Evolutionary conservation across 768 basidiomycete species (phyloP).

Genomic region (Lactarius sp.): DNA sequence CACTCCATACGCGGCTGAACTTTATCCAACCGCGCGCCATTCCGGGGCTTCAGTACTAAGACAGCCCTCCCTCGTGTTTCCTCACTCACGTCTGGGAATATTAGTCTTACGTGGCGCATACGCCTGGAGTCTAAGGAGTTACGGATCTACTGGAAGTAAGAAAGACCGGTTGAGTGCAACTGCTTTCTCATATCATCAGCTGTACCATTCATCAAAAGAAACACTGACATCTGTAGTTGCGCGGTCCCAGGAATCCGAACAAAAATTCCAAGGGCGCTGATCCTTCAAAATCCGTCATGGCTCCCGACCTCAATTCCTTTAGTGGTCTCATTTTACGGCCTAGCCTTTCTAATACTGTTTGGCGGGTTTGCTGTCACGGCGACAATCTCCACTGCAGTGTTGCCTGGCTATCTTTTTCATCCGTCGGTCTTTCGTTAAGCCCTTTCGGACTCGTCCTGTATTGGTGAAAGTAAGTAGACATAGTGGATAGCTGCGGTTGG

Average conservation of each 20-base stretch:
- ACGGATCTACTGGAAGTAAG: background rate
- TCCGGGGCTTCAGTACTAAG: background rate
- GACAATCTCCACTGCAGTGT: background rate
- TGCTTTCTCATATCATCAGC: background rate
- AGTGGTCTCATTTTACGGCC: background rate
- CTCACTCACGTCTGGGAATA: background rate
- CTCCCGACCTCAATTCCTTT: conserved; percentile 1
- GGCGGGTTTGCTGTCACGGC: background rate
- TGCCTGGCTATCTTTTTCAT: background rate
- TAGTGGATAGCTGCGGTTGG: background rate
- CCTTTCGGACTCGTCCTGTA: background rate
- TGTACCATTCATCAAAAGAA: background rate
- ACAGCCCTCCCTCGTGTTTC: background rate
- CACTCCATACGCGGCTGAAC: background rate
- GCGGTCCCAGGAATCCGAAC: background rate
- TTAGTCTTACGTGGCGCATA: conserved; percentile 8
- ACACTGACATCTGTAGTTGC: background rate
- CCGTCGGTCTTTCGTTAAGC: background rate
- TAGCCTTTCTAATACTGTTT: background rate
- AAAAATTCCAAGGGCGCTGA: conserved; percentile 2
- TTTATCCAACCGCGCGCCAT: background rate
- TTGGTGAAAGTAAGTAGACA: background rate
- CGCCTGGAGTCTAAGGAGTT: background rate
- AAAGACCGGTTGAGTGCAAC: background rate
- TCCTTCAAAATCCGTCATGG: background rate